A percentile compares a stretch with the other conserved stretches of the same genome.
Conservation (phyloP, 805 yeast species). For the Cyberlindnera mrakii region DNA sequence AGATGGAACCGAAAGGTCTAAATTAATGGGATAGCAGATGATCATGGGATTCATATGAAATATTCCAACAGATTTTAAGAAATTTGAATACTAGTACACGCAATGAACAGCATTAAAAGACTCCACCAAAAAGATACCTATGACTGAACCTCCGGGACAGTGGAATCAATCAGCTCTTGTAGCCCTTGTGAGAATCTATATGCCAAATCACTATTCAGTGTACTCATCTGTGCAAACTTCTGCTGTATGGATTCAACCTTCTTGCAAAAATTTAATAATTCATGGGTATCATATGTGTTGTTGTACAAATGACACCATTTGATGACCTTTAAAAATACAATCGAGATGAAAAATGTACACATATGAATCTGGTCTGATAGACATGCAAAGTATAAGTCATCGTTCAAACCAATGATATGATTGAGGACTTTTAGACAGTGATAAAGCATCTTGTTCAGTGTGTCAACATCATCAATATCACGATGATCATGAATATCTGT, state of each 20-base stretch:
- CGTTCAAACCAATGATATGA: conserved; percentile 21
- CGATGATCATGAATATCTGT: conserved; percentile 9
- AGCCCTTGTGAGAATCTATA: conserved; percentile 15
- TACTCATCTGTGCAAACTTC: conserved; percentile 14
- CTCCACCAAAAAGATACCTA: neutral
- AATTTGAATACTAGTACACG: too few relatives aligned
- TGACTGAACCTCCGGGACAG: conserved; percentile 9
- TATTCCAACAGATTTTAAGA: too few relatives aligned
- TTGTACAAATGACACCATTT: conserved; percentile 20
- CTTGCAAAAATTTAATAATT: conserved; percentile 13
- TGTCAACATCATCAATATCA: conserved; percentile 16
- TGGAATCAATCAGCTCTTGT: conserved; percentile 12
- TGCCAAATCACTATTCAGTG: conserved; percentile 16
- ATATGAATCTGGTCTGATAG: conserved; percentile 68
- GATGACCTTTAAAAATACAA: conserved; percentile 19
- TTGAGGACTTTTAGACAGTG: conserved; percentile 21
- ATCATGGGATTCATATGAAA: too few relatives aligned
- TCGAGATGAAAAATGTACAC: conserved; percentile 18
- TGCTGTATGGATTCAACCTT: conserved; percentile 15
- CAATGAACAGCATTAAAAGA: too few relatives aligned
- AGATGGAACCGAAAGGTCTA: too few relatives aligned
- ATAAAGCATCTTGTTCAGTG: conserved; percentile 20
- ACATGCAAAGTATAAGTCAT: conserved; percentile 56
- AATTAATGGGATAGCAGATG: too few relatives aligned
- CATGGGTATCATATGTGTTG: conserved; percentile 14